phyloP scores from a whole-genome alignment of 805 yeast genomes.

The Komagataella pastoris region DNA sequence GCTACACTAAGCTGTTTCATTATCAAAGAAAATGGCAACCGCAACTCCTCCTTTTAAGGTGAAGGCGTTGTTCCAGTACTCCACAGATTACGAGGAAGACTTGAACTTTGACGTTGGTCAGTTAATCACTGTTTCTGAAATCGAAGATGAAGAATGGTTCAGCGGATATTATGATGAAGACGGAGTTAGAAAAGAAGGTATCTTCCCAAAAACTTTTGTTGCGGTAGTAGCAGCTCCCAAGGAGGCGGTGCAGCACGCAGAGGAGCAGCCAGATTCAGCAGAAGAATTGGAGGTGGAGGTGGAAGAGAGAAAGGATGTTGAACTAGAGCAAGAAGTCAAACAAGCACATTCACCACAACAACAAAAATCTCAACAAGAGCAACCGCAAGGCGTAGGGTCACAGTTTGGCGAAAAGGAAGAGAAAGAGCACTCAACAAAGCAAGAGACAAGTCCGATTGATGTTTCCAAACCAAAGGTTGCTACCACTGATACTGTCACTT shows the following conservation, averaged over 20 bases:
- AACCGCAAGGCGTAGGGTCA: neutral
- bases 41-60: conserved; percentile 44
- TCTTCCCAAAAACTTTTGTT: conserved; percentile 84
- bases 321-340: neutral
- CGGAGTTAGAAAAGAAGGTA: conserved; percentile 45
- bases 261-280: conserved; percentile 1
- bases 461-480: neutral
- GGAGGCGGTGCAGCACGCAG: neutral
- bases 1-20: neutral
- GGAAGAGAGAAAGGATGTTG: neutral
- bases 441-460: neutral
- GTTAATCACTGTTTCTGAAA: conserved; percentile 55
- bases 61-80: conserved; percentile 48
- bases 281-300: conserved; percentile 2
- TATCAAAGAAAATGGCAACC: neutral
- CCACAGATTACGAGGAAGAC: conserved; percentile 70
- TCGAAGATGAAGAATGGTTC: conserved; percentile 91
- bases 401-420: neutral
- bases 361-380: neutral
- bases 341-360: neutral
- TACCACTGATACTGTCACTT: neutral
- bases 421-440: neutral
- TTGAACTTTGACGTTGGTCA: conserved; percentile 58
- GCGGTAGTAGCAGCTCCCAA: conserved; percentile 3
- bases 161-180: conserved; percentile 46